Evolutionary conservation across 257 asterid genomes (phyloP).

Genomic region (Schizonepeta tenuifolia): DNA sequence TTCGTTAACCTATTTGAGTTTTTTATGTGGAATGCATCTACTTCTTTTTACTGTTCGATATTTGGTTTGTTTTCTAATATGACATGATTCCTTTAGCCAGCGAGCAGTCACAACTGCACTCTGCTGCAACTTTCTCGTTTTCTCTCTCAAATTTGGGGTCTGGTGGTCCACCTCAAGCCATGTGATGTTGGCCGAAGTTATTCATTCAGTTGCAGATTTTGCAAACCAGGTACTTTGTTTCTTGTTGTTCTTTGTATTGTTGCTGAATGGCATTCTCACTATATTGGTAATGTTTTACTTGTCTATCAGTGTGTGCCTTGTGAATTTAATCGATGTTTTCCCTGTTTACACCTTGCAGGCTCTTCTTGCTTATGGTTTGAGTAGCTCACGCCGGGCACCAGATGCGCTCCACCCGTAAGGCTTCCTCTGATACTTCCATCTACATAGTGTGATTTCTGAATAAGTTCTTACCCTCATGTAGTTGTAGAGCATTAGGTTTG

Average conservation of each 20-base stretch:
- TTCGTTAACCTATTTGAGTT: conserved; percentile 17
- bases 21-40: conserved; percentile 12
- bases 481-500: conserved; percentile 8
- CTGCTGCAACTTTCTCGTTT: conserved; percentile 95
- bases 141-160: conserved; percentile 95
- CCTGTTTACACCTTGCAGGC: conserved; percentile 51
- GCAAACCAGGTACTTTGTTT: conserved; percentile 78
- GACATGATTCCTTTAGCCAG: conserved; percentile 58
- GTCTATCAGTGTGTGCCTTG: conserved; percentile 9
- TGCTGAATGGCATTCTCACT: background rate
- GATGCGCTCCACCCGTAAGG: conserved; percentile 98
- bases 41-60: conserved; percentile 20
- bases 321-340: conserved; percentile 30
- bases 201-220: conserved; percentile 93
- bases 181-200: conserved; percentile 90
- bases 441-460: background rate
- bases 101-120: conserved; percentile 97
- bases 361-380: conserved; percentile 96
- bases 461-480: conserved; percentile 12
- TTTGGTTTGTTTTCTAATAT: conserved; percentile 28
- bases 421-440: conserved; percentile 21
- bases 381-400: conserved; percentile 96
- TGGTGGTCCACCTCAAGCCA: conserved; percentile 94
- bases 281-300: conserved; percentile 21
- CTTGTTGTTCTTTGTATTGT: conserved; percentile 17